Conservation (phyloP, 2,329 filamentous ascomycete species). For the Canariomyces notabilis region DNA sequence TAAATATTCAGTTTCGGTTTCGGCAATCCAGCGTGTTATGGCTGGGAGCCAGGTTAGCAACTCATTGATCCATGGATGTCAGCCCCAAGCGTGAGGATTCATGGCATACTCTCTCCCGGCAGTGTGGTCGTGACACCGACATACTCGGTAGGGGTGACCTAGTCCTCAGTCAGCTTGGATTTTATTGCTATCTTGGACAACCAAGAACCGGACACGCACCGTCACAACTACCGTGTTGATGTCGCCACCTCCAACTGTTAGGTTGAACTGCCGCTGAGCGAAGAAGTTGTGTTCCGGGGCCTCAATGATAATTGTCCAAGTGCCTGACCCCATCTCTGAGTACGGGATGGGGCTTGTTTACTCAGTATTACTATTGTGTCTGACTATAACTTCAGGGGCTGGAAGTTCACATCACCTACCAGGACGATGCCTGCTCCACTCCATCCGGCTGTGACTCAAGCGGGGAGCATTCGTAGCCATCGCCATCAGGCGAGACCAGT, state of each 20-base stretch:
- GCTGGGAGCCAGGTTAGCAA: constrained; percentile 11
- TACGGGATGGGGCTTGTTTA: constrained; percentile 12
- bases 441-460: constrained; percentile 15
- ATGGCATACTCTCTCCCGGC: constrained; percentile 13
- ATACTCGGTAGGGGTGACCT: constrained; percentile 16
- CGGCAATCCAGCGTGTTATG: constrained; percentile 13
- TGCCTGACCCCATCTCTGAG: constrained; percentile 16
- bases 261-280: constrained; percentile 17
- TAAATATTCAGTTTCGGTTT: constrained; percentile 14
- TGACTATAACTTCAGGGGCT: neutral
- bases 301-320: constrained; percentile 20
- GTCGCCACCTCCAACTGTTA: constrained; percentile 11
- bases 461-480: constrained; percentile 16
- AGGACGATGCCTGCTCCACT: constrained; percentile 17
- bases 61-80: too few relatives aligned
- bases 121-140: constrained; percentile 18
- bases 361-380: constrained; percentile 2
- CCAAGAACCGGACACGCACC: neutral
- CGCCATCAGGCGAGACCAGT: constrained; percentile 17
- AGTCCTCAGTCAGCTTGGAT: neutral
- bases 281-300: constrained; percentile 16
- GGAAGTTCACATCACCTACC: constrained; percentile 10
- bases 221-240: constrained; percentile 17
- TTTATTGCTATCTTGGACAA: neutral
- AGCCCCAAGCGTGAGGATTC: too few relatives aligned